A percentile compares a stretch with the other conserved stretches of the same genome.
Evolutionary conservation across 2,329 filamentous ascomycete genomes (phyloP).

Genomic region (Neurospora sp.): DNA sequence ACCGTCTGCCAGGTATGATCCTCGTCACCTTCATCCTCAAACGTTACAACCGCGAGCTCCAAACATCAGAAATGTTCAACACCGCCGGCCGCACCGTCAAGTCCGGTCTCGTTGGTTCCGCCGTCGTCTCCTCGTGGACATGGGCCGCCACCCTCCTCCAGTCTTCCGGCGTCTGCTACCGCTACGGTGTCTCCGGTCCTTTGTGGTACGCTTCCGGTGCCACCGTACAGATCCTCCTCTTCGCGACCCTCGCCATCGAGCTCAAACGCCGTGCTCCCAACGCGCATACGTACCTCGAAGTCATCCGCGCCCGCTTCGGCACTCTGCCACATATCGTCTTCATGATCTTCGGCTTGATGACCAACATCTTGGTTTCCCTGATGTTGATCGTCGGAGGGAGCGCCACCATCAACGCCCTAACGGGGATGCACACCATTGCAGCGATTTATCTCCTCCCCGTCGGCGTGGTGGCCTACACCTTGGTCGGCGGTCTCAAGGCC

Average conservation of each 20-base stretch:
- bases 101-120: slow-evolving; percentile 75
- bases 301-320: slow-evolving; percentile 73
- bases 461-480: slow-evolving; percentile 72
- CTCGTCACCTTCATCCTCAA: slow-evolving; percentile 26
- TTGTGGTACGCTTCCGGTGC: slow-evolving; percentile 59
- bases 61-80: slow-evolving; percentile 88
- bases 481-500: slow-evolving; percentile 71
- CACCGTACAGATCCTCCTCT: slow-evolving; percentile 78
- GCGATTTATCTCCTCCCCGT: slow-evolving; percentile 77
- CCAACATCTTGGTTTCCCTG: slow-evolving; percentile 77
- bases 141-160: slow-evolving; percentile 82
- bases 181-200: slow-evolving; percentile 57
- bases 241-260: slow-evolving; percentile 84
- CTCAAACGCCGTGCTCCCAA: slow-evolving; percentile 80
- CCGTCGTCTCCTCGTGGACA: slow-evolving; percentile 89
- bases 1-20: slow-evolving; percentile 24
- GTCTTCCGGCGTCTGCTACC: slow-evolving; percentile 71
- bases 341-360: slow-evolving; percentile 72
- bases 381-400: slow-evolving; percentile 82
- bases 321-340: slow-evolving; percentile 62
- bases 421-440: slow-evolving; percentile 66
- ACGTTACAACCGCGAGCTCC: slow-evolving; percentile 50
- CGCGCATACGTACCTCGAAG: slow-evolving; percentile 76
- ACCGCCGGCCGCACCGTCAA: slow-evolving; percentile 84
- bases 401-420: slow-evolving; percentile 61